Evolutionary conservation across 345 rosid species (phyloP), one percentile per base, ranked within the genome.

Genomic region (Gossypioides kirkii): DNA sequence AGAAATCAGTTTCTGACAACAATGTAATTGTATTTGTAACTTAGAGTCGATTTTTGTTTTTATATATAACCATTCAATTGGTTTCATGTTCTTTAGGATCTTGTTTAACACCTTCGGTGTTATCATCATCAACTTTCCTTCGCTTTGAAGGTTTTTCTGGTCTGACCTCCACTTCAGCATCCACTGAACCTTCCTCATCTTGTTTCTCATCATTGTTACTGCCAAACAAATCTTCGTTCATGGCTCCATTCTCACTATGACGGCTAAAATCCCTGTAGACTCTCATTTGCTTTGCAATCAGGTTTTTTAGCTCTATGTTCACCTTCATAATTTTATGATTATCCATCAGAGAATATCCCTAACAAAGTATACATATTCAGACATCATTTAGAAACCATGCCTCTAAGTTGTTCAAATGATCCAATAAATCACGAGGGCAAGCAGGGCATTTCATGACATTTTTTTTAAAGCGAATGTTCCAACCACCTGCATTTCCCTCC

Each of bases 371-470:
- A 32, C 54, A 52, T 52, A 52, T 52, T 52, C 55, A 17, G 55
- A 17, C 55, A 14, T 18, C 6, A 49, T 49, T 12, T 13, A 18
- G 16, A 13, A 13, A 12, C 17, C 3, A 56, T 56, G 88, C 97
- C 83, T 88, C 83, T 1, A 84, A 87, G 62, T 89, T 78, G 65
- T 83, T 80, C 55, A 89, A 83, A 25, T 88, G 84, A 3, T 88
- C 93, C 0, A 88, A 77, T 49, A 88, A 83, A 77, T 88, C 88
- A 55, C 43, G 61, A 3, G 83, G 52, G 69, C 92, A 88, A 20
- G 64, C 56, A 8, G 90, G 92, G 78, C 92, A 88, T 46, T 85
- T 80, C 86, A 83, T 71, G 64, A 86, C 45, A 52, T 76, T 83
- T 70, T 80, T 86, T 58, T 79, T 84, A 8, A 84, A 75, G n/a